Conservation (phyloP, 805 yeast species). For the Candida sphagnicola region DNA sequence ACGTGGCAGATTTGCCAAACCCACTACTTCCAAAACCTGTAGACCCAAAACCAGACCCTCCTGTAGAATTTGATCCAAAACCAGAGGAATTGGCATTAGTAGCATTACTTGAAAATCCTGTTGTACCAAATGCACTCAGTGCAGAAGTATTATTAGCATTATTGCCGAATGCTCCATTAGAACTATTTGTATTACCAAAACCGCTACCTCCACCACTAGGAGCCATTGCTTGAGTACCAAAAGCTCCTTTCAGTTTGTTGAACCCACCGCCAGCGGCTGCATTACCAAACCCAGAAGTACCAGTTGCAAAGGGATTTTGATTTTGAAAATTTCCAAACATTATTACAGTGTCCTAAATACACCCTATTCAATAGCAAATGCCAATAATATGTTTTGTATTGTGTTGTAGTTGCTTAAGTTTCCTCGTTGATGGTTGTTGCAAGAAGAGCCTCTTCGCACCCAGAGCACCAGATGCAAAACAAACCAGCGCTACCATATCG, state of each 20-base stretch:
- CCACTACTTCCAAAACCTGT: conserved; percentile 13
- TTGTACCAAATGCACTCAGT: conserved; percentile 13
- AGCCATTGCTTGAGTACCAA: conserved; percentile 12
- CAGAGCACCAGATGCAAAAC: no score
- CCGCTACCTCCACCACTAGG: conserved; percentile 12
- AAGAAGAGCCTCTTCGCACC: no score
- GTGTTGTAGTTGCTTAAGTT: no score
- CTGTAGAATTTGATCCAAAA: conserved; percentile 5
- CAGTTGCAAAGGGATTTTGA: background rate
- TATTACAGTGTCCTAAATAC: background rate
- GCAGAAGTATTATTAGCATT: conserved; percentile 12
- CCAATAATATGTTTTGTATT: no score
- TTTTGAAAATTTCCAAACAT: conserved; percentile 4
- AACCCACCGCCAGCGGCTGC: conserved; percentile 5
- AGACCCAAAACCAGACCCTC: conserved; percentile 1
- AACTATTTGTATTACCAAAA: conserved; percentile 10
- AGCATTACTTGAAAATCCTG: no score
- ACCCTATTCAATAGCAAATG: no score
- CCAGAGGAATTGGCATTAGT: conserved; percentile 7
- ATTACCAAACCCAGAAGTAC: conserved; percentile 2
- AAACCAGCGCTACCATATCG: no score
- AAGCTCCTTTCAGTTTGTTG: conserved; percentile 8
- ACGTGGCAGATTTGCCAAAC: conserved; percentile 9
- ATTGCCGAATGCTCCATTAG: conserved; percentile 7
- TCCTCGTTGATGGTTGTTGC: no score